Conservation (phyloP, 2,329 filamentous ascomycete genomes). For the Aspergillus transmontanensis region DNA sequence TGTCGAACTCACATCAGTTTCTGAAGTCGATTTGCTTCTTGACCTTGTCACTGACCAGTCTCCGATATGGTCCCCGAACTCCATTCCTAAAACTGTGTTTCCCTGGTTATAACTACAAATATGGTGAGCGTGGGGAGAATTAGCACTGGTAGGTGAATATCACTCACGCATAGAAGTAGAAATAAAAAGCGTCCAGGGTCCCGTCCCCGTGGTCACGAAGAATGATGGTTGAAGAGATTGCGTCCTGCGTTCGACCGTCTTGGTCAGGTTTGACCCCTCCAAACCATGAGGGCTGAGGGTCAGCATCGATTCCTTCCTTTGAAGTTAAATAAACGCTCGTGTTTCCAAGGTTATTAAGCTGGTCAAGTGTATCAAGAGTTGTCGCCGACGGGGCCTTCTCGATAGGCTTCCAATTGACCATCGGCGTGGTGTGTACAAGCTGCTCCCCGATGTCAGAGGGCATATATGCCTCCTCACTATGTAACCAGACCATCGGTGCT, state of each 20-base stretch:
- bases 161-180: constrained; percentile 61
- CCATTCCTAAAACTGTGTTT: constrained; percentile 51
- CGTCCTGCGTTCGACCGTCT: constrained; percentile 53
- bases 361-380: constrained; percentile 52
- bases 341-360: constrained; percentile 50
- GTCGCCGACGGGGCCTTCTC: constrained; percentile 42
- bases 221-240: constrained; percentile 57
- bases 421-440: constrained; percentile 49
- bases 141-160: not conserved
- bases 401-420: constrained; percentile 47
- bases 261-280: constrained; percentile 57
- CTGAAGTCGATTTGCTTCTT: too few species aligned
- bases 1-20: constrained; percentile 23
- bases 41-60: constrained; percentile 51
- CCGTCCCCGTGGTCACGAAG: constrained; percentile 58
- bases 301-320: constrained; percentile 48
- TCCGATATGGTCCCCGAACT: constrained; percentile 64
- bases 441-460: constrained; percentile 54
- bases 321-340: constrained; percentile 54
- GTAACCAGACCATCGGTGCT: constrained; percentile 57
- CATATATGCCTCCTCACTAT: constrained; percentile 51
- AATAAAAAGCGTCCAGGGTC: constrained; percentile 63
- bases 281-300: constrained; percentile 50
- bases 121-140: constrained; percentile 4
- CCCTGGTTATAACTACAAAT: constrained; percentile 53